Evolutionary conservation across 1,139 yeast species (phyloP).

Genomic region (Pichia sorboxylosa): DNA sequence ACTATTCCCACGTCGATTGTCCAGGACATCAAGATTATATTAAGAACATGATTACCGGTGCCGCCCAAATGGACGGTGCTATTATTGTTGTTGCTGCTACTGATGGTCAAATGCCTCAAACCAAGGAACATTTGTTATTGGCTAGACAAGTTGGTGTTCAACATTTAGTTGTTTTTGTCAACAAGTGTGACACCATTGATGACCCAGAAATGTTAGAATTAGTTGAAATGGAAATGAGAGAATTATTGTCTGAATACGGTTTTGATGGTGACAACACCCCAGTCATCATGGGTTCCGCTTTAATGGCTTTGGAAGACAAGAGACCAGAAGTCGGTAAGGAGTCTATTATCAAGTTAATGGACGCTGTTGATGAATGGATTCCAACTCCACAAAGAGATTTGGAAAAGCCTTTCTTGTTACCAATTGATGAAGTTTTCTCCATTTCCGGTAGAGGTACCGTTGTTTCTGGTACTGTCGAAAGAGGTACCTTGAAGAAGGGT

Average conservation of each 20-base stretch:
- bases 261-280: constrained; percentile 98
- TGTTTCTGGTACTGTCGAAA: constrained; percentile 97
- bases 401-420: constrained; percentile 94
- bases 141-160: constrained; percentile 99
- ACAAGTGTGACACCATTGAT: constrained; percentile 94
- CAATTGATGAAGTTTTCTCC: constrained; percentile 94
- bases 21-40: constrained; percentile 99
- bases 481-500: constrained; percentile 95
- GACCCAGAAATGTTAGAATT: constrained; percentile 99
- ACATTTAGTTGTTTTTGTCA: constrained; percentile 91
- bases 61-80: constrained; percentile 99
- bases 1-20: constrained; percentile 94
- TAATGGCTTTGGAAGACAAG: constrained; percentile 84
- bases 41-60: constrained; percentile 99
- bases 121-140: constrained; percentile 93
- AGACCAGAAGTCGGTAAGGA: constrained; percentile 88
- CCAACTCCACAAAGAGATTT: constrained; percentile 96
- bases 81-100: constrained; percentile 98
- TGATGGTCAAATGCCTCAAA: constrained; percentile 99
- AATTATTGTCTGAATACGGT: constrained; percentile 77
- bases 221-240: constrained; percentile 99
- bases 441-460: constrained; percentile 99
- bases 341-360: constrained; percentile 73
- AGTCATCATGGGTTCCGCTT: constrained; percentile 96
- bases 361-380: constrained; percentile 85